phyloP scores from a whole-genome alignment of 345 rosid genomes.

The Kernera saxatilis region DNA sequence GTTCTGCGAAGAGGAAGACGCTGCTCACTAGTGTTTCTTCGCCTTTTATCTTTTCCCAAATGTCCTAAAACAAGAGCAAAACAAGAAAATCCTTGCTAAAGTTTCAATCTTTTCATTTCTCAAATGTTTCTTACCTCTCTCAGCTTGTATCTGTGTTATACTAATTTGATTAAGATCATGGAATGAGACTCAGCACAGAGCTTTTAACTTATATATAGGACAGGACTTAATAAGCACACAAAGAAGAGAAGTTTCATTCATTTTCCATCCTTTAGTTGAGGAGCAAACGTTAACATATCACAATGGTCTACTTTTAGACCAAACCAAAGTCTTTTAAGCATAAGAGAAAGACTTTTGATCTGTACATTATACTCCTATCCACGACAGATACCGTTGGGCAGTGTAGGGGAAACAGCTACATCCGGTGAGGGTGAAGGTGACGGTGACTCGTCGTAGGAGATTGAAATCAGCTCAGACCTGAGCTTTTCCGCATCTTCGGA shows the following conservation, averaged over 20 bases:
- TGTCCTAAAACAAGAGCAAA: not conserved
- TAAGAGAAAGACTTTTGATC: conserved; percentile 12
- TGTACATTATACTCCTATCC: conserved; percentile 24
- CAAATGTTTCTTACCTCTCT: conserved; percentile 7
- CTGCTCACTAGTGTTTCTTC: conserved; percentile 55
- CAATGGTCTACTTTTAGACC: conserved; percentile 20
- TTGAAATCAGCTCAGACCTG: conserved; percentile 23
- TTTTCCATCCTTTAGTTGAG: conserved; percentile 1
- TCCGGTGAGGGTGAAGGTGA: conserved; percentile 20
- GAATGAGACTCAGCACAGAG: not conserved
- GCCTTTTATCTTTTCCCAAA: not conserved
- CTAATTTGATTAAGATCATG: conserved; percentile 11
- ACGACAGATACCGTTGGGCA: conserved; percentile 12
- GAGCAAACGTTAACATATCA: conserved; percentile 14
- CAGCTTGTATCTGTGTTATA: conserved; percentile 11
- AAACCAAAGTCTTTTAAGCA: conserved; percentile 18
- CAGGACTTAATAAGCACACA: not conserved
- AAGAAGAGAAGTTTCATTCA: conserved; percentile 16
- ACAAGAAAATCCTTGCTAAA: conserved; percentile 1
- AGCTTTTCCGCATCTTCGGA: conserved; percentile 17
- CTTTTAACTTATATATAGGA: not conserved
- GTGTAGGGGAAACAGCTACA: conserved; percentile 14
- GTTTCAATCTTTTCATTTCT: conserved; percentile 17
- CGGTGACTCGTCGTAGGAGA: conserved; percentile 25
- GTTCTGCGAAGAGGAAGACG: conserved; percentile 91